phyloP scores from a whole-genome alignment of 192 early-diverging fungal species.

The Dispira parvispora region DNA sequence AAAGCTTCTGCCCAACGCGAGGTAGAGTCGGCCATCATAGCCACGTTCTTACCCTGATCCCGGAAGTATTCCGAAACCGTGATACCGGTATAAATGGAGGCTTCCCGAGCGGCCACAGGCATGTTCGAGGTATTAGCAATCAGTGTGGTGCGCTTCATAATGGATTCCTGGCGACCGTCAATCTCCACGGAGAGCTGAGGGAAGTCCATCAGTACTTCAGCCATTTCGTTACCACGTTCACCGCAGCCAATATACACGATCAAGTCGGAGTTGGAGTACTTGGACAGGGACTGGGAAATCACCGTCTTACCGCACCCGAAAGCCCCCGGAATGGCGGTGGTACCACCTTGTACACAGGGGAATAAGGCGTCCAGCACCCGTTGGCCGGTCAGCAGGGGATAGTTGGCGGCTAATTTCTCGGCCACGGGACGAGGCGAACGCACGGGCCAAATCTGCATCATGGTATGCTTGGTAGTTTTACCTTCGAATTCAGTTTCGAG shows the following conservation, averaged over 20 bases:
- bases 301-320: conserved; percentile 99
- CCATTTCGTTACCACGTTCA: conserved; percentile 99
- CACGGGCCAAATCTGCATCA: conserved; percentile 98
- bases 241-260: conserved; percentile 97
- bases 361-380: conserved; percentile 97
- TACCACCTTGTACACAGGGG: conserved; percentile 98
- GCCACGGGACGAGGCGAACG: conserved; percentile 86
- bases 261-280: conserved; percentile 99
- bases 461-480: conserved; percentile 76
- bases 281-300: conserved; percentile 97
- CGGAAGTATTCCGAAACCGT: conserved; percentile 99
- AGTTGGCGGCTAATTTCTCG: conserved; percentile 88
- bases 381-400: conserved; percentile 95
- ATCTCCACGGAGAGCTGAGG: conserved; percentile 83
- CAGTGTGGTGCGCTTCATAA: conserved; percentile 99
- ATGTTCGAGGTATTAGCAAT: conserved; percentile 99
- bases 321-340: conserved; percentile 97
- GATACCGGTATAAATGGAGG: conserved; percentile 99
- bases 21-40: conserved; percentile 99
- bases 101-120: conserved; percentile 99
- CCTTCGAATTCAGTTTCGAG: conserved; percentile 97
- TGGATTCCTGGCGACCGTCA: conserved; percentile 90
- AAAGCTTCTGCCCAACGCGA: conserved; percentile 99
- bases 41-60: conserved; percentile 97
- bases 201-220: conserved; percentile 99